A percentile compares a stretch with the other conserved stretches of the same genome.
These are phyloP conservation scores for Taphrina flavorubra DNA, from an alignment of 1,139 yeast genomes.

Conservation along the genomic window DNA sequence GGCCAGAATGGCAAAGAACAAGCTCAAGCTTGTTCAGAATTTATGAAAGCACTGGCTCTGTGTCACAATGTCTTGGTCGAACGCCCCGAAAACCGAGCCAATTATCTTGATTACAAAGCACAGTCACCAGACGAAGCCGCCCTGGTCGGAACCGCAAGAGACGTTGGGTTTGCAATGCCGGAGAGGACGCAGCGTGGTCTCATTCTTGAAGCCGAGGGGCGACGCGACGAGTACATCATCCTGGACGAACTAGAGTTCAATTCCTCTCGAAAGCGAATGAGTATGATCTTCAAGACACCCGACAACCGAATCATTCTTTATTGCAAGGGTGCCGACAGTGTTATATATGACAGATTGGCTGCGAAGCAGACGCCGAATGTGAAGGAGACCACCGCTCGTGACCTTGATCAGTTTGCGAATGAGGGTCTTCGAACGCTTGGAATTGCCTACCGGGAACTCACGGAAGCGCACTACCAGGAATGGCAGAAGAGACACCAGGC, in stretches of 20 bases:
- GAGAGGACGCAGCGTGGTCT: constrained; percentile 76
- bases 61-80: constrained; percentile 94
- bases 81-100: constrained; percentile 56
- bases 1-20: constrained; percentile 63
- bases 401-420: constrained; percentile 90
- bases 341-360: constrained; percentile 76
- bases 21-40: constrained; percentile 69
- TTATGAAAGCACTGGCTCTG: constrained; percentile 84
- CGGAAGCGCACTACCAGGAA: constrained; percentile 63
- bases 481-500: constrained; percentile 75
- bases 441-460: constrained; percentile 79
- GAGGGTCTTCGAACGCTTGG: constrained; percentile 96
- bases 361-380: constrained; percentile 64
- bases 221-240: constrained; percentile 70
- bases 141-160: constrained; percentile 89
- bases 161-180: constrained; percentile 81
- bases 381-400: constrained; percentile 73
- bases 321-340: constrained; percentile 94
- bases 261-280: constrained; percentile 94
- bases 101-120: constrained; percentile 73
- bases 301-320: constrained; percentile 63
- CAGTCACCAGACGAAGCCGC: constrained; percentile 99
- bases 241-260: constrained; percentile 82
- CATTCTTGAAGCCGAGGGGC: constrained; percentile 75
- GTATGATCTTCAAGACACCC: constrained; percentile 77